A percentile compares a stretch with the other conserved stretches of the same genome.
Conservation (phyloP, 192 early-diverging fungal species). For the Thamnidium elegans region DNA sequence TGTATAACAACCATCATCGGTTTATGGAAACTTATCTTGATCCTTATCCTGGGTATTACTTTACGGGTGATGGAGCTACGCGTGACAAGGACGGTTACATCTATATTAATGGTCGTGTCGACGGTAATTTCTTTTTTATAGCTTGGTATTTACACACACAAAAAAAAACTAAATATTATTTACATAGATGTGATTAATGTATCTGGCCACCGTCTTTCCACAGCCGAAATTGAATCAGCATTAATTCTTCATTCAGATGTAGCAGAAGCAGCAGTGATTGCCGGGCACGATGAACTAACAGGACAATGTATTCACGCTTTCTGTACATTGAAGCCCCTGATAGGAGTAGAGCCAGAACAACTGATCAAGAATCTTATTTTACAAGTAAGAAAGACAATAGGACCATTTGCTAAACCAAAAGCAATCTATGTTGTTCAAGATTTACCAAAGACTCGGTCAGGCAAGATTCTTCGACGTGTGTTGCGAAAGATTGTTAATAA, state of each 20-base stretch:
- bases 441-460: slow-evolving; percentile 93
- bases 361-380: slow-evolving; percentile 60
- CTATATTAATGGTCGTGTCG: slow-evolving; percentile 91
- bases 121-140: slow-evolving; percentile 19
- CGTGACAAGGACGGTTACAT: slow-evolving; percentile 92
- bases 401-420: slow-evolving; percentile 91
- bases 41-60: slow-evolving; percentile 91
- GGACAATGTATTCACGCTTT: slow-evolving; percentile 91
- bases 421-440: slow-evolving; percentile 80
- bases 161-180: neutral
- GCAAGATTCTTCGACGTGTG: slow-evolving; percentile 96
- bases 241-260: slow-evolving; percentile 75
- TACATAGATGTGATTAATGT: slow-evolving; percentile 86
- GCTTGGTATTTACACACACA: too few relatives aligned
- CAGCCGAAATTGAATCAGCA: slow-evolving; percentile 93
- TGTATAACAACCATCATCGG: slow-evolving; percentile 87
- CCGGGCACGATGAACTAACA: slow-evolving; percentile 82
- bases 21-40: slow-evolving; percentile 91
- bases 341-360: slow-evolving; percentile 35
- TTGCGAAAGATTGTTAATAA: slow-evolving; percentile 89
- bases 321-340: slow-evolving; percentile 68
- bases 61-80: slow-evolving; percentile 91
- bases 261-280: slow-evolving; percentile 90
- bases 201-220: slow-evolving; percentile 89
- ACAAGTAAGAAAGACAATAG: slow-evolving; percentile 87